Conservation (phyloP, 164 flowering plant species). For the Litsea cubeba region DNA sequence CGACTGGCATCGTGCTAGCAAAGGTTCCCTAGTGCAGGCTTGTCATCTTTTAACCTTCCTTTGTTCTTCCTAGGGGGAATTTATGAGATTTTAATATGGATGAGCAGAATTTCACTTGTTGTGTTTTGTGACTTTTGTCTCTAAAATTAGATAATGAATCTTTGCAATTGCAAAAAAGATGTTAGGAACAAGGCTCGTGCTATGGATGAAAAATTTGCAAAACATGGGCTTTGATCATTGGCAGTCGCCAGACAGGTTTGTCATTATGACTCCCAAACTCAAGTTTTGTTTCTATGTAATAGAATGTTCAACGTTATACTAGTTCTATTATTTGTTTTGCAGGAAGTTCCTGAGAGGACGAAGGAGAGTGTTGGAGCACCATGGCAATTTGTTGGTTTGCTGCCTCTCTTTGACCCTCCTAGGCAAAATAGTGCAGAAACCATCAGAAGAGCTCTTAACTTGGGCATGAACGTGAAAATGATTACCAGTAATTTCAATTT, state of each 20-base stretch:
- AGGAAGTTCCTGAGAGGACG: conserved; percentile 31
- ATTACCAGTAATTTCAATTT: conserved; percentile 29
- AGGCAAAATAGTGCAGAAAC: conserved; percentile 33
- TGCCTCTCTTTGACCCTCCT: conserved; percentile 38
- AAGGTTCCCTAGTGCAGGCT: conserved; percentile 39
- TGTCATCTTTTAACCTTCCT: neutral
- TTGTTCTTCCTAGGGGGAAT: neutral
- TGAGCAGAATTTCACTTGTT: neutral
- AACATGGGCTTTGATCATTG: conserved; percentile 34
- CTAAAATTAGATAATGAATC: conserved; percentile 21
- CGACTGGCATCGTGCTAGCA: conserved; percentile 40
- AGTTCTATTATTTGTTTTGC: conserved; percentile 8
- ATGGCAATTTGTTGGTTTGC: conserved; percentile 37
- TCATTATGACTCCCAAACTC: neutral
- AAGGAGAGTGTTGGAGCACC: conserved; percentile 32
- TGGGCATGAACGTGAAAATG: conserved; percentile 36
- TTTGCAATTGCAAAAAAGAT: conserved; percentile 33
- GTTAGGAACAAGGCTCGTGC: conserved; percentile 26
- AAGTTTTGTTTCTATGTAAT: neutral
- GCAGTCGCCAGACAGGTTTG: conserved; percentile 32
- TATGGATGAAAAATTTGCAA: conserved; percentile 34
- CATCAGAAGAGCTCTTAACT: conserved; percentile 32
- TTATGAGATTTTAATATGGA: neutral
- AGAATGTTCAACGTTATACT: neutral
- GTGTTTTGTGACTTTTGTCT: no score